These are phyloP conservation scores for Puccinia coronata DNA, from an alignment of 1,284 basidiomycete species.

Conservation along the genomic window DNA sequence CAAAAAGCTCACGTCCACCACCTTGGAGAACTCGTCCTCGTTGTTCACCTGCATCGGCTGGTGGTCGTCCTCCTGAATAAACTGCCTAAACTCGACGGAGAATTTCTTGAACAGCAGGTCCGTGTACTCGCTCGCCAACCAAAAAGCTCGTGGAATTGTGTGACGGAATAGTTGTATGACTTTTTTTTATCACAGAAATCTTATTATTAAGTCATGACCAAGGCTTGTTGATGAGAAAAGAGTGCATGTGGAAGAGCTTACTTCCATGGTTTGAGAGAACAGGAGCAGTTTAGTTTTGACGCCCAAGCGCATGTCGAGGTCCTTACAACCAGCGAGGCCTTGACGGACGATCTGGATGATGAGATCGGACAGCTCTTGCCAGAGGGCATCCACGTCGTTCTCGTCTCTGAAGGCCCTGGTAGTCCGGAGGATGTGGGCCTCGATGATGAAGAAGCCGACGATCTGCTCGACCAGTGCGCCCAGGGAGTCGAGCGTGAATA, in stretches of 20 bases:
- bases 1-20: slow-evolving; percentile 81
- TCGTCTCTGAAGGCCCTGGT: slow-evolving; percentile 71
- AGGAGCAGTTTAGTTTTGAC: slow-evolving; percentile 81
- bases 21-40: too few relatives aligned
- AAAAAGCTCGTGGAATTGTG: slow-evolving; percentile 77
- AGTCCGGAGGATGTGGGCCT: slow-evolving; percentile 85
- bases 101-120: slow-evolving; percentile 80
- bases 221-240: too few relatives aligned
- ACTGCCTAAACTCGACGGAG: slow-evolving; percentile 75
- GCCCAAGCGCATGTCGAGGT: slow-evolving; percentile 77
- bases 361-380: slow-evolving; percentile 82
- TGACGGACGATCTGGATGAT: slow-evolving; percentile 75
- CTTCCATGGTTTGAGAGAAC: slow-evolving; percentile 92
- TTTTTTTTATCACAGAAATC: slow-evolving; percentile 4
- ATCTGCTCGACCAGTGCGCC: slow-evolving; percentile 70
- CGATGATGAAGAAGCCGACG: slow-evolving; percentile 96
- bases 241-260: too few relatives aligned
- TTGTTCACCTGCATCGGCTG: too few relatives aligned
- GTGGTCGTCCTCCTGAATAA: too few relatives aligned
- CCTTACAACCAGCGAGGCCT: slow-evolving; percentile 73
- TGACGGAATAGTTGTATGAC: slow-evolving; percentile 49
- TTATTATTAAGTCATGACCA: slow-evolving; percentile 50
- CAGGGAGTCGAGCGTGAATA: slow-evolving; percentile 62
- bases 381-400: slow-evolving; percentile 89
- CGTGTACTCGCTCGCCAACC: slow-evolving; percentile 90